phyloP scores from a whole-genome alignment of 2,329 filamentous ascomycete genomes.

The Arthrobotrys sinensis region DNA sequence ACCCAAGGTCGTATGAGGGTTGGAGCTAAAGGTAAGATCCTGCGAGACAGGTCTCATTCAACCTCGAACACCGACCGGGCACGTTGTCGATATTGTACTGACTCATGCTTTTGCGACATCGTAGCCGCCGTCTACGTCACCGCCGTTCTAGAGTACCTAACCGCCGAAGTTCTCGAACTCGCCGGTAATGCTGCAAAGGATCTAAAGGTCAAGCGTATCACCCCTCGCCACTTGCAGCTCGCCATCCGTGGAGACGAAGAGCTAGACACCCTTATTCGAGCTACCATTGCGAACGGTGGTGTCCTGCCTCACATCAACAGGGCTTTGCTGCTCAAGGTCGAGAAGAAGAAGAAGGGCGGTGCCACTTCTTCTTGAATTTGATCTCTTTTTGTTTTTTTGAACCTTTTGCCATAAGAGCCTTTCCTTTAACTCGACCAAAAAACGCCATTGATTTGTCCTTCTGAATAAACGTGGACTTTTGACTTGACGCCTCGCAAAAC shows the following conservation, averaged over 20 bases:
- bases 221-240: slow-evolving; percentile 95
- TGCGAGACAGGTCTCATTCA: background rate
- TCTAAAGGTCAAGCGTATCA: slow-evolving; percentile 99
- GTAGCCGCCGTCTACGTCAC: slow-evolving; percentile 95
- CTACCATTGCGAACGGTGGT: slow-evolving; percentile 99
- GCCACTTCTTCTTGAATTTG: slow-evolving; percentile 53
- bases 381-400: background rate
- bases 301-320: slow-evolving; percentile 99
- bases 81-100: slow-evolving; percentile 4
- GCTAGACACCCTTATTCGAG: slow-evolving; percentile 95
- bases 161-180: slow-evolving; percentile 96
- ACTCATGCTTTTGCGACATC: slow-evolving; percentile 7
- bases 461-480: slow-evolving; percentile 24
- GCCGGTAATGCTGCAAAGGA: slow-evolving; percentile 99
- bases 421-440: slow-evolving; percentile 11
- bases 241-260: slow-evolving; percentile 99
- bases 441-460: slow-evolving; percentile 15
- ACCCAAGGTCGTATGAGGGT: slow-evolving; percentile 83
- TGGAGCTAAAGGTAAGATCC: slow-evolving; percentile 73
- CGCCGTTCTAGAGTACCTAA: slow-evolving; percentile 97
- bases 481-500: slow-evolving; percentile 39
- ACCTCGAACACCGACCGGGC: background rate
- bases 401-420: slow-evolving; percentile 9
- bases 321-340: slow-evolving; percentile 92
- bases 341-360: slow-evolving; percentile 88